Evolutionary conservation across 1,284 basidiomycete species (phyloP).

Genomic region (Puccinia polysora): DNA sequence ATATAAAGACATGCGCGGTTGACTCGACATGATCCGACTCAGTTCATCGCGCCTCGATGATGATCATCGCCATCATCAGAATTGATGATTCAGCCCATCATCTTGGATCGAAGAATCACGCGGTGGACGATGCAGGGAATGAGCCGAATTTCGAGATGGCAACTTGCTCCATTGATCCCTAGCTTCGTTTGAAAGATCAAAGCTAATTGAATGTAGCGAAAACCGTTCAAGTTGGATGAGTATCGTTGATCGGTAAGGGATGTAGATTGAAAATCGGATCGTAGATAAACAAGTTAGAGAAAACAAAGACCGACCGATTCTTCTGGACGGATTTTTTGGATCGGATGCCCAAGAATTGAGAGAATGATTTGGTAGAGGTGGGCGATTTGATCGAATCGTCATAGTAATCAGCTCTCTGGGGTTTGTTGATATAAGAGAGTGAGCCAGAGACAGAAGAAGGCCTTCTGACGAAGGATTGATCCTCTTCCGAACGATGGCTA

Average conservation of each 20-base stretch:
- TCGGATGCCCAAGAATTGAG: background rate
- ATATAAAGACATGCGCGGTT: too few relatives aligned
- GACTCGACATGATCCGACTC: too few relatives aligned
- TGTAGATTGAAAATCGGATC: too few relatives aligned
- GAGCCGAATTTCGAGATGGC: background rate
- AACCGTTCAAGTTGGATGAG: background rate
- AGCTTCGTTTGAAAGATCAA: conserved; percentile 12
- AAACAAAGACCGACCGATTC: background rate
- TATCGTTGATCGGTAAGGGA: too few relatives aligned
- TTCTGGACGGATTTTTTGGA: background rate
- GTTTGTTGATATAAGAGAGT: background rate
- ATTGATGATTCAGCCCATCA: conserved; percentile 21
- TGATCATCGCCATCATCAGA: too few relatives aligned
- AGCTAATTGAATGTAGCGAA: background rate
- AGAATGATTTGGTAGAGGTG: background rate
- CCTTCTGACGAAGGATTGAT: background rate
- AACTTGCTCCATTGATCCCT: conserved; percentile 14
- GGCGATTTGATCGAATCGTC: background rate
- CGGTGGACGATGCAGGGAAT: background rate
- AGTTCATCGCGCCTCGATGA: too few relatives aligned
- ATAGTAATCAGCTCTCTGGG: background rate
- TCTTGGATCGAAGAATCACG: background rate
- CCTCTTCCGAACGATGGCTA: background rate
- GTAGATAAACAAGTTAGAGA: background rate
- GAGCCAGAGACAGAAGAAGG: background rate